phyloP scores from a whole-genome alignment of 805 yeast species.

The Metschnikowia peoriensis region DNA sequence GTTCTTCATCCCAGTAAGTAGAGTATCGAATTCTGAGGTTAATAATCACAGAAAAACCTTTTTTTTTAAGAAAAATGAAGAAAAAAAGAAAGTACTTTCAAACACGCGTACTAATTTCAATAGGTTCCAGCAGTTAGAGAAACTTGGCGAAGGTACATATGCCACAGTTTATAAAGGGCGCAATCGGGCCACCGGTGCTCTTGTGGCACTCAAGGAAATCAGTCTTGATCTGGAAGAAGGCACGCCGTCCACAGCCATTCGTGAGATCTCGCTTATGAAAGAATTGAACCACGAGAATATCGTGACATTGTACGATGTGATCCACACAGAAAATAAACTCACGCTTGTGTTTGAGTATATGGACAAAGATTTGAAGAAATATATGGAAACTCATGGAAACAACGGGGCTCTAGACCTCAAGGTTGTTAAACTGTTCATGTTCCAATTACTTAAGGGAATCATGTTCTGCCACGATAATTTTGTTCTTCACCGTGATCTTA shows the following conservation, averaged over 20 bases:
- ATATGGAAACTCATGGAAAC: slow-evolving; percentile 84
- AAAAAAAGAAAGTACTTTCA: not conserved
- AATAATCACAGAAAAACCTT: not conserved
- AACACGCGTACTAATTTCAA: slow-evolving; percentile 12
- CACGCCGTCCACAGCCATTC: slow-evolving; percentile 95
- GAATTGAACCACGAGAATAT: slow-evolving; percentile 92
- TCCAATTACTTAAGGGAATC: slow-evolving; percentile 86
- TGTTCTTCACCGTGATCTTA: slow-evolving; percentile 82
- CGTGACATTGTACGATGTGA: slow-evolving; percentile 89
- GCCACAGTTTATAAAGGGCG: slow-evolving; percentile 98
- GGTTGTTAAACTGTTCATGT: slow-evolving; percentile 88
- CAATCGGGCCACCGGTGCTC: slow-evolving; percentile 79
- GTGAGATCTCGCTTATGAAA: slow-evolving; percentile 94
- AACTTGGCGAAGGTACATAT: slow-evolving; percentile 92
- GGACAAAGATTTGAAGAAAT: slow-evolving; percentile 91
- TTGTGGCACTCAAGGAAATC: slow-evolving; percentile 94
- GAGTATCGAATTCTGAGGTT: not conserved
- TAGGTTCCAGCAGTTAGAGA: slow-evolving; percentile 61
- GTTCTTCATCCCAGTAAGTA: slow-evolving; percentile 46
- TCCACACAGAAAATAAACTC: slow-evolving; percentile 93
- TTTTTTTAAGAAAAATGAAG: not conserved
- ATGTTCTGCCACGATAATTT: slow-evolving; percentile 82
- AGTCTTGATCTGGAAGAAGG: slow-evolving; percentile 96
- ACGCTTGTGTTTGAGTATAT: slow-evolving; percentile 90
- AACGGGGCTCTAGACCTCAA: slow-evolving; percentile 71